These are phyloP conservation scores for Golubevia pallescens DNA, from an alignment of 1,284 basidiomycete species.

Conservation along the genomic window DNA sequence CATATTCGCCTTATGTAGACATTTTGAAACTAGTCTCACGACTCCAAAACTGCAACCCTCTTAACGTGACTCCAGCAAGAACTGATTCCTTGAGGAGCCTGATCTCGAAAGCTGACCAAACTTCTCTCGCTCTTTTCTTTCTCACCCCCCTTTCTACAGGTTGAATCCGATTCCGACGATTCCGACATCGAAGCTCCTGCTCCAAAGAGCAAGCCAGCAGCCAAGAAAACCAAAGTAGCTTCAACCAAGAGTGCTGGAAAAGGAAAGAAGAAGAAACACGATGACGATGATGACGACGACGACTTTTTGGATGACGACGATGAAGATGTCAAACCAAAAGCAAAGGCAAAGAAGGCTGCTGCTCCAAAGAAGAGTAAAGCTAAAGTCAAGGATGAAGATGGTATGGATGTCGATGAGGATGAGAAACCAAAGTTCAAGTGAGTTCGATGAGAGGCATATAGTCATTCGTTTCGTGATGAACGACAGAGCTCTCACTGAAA, in stretches of 20 bases:
- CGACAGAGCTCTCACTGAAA: no score
- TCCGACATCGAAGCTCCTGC: neutral
- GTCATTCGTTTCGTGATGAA: no score
- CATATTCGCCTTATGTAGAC: neutral
- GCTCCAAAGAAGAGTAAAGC: constrained; percentile 5
- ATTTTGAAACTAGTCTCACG: no score
- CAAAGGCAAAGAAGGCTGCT: neutral
- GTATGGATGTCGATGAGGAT: constrained; percentile 4
- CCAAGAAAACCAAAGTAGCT: neutral
- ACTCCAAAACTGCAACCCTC: no score
- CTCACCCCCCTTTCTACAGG: neutral
- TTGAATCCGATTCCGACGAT: neutral
- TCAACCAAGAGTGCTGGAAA: neutral
- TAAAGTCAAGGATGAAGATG: constrained; percentile 9
- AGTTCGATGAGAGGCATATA: no score
- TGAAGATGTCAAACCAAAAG: neutral
- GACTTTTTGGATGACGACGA: neutral
- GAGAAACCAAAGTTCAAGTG: no score
- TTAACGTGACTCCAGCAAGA: no score
- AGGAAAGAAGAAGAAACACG: neutral
- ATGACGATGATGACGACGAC: neutral
- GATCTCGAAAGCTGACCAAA: neutral
- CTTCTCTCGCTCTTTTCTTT: neutral
- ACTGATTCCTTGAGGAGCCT: neutral
- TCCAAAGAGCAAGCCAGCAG: neutral